phyloP scores from a whole-genome alignment of 495 filamentous ascomycete genomes.

The Xylaria grammica region DNA sequence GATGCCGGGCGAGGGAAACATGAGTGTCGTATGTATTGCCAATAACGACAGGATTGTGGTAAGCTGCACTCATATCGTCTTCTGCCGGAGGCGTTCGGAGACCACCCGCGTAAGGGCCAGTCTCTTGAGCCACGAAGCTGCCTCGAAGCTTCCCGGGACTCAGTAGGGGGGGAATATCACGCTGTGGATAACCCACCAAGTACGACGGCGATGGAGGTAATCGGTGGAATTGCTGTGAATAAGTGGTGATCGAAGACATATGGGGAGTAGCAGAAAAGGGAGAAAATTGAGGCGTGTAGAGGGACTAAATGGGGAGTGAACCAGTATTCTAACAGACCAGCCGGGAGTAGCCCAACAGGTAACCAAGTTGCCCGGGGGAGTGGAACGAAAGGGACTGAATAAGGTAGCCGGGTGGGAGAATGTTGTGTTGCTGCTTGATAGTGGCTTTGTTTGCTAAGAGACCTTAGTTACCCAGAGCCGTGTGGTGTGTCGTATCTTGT shows the following conservation, averaged over 20 bases:
- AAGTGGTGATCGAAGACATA: constrained; percentile 38
- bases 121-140: constrained; percentile 19
- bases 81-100: constrained; percentile 58
- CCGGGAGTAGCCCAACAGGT: constrained; percentile 8
- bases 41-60: constrained; percentile 48
- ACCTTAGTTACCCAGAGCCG: background rate
- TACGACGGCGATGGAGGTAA: constrained; percentile 32
- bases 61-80: constrained; percentile 54
- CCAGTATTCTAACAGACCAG: constrained; percentile 15
- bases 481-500: background rate
- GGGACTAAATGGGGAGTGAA: background rate
- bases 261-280: constrained; percentile 26
- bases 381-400: background rate
- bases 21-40: constrained; percentile 46
- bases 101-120: constrained; percentile 35
- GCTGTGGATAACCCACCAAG: constrained; percentile 17
- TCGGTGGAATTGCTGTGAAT: constrained; percentile 31
- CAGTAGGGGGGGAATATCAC: constrained; percentile 16
- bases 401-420: background rate
- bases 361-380: background rate
- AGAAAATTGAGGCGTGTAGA: background rate
- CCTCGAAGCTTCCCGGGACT: constrained; percentile 24
- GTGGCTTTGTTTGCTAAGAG: background rate
- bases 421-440: background rate
- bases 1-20: constrained; percentile 40